A percentile compares a stretch with the other conserved stretches of the same genome.
phyloP scores from a whole-genome alignment of 768 basidiomycete species.

The Serendipita indica region DNA sequence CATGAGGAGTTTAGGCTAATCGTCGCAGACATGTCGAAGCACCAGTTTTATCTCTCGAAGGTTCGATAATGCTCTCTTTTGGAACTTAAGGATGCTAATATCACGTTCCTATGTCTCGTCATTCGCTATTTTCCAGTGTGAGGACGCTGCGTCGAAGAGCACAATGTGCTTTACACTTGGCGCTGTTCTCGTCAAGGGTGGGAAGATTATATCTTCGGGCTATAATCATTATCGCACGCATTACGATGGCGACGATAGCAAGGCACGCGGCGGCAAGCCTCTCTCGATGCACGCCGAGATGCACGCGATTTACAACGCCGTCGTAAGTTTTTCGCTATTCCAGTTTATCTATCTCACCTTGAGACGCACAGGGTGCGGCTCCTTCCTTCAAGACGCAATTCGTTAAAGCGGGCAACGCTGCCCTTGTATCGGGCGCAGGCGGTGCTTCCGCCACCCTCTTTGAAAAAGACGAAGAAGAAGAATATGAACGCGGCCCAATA shows the following conservation, averaged over 20 bases:
- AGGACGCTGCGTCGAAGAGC: slow-evolving; percentile 35
- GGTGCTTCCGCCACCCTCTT: not conserved
- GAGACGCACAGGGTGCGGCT: slow-evolving; percentile 13
- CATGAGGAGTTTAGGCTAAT: no score
- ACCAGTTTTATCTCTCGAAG: slow-evolving; percentile 10
- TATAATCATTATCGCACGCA: slow-evolving; percentile 41
- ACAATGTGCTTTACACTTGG: slow-evolving; percentile 37
- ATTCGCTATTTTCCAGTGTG: slow-evolving; percentile 22
- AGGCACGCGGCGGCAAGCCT: slow-evolving; percentile 28
- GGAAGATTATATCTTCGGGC: slow-evolving; percentile 38
- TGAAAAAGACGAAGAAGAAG: no score
- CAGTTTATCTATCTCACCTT: not conserved
- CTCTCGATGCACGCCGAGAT: slow-evolving; percentile 43
- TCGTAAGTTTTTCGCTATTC: slow-evolving; percentile 21
- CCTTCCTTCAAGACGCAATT: slow-evolving; percentile 38
- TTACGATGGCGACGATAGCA: slow-evolving; percentile 33
- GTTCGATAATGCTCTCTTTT: not conserved
- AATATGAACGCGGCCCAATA: no score
- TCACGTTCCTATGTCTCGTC: no score
- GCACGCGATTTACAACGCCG: slow-evolving; percentile 41
- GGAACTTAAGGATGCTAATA: no score
- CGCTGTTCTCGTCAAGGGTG: slow-evolving; percentile 41
- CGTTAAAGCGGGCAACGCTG: slow-evolving; percentile 28
- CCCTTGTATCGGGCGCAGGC: not conserved
- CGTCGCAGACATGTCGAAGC: slow-evolving; percentile 10